phyloP scores from a whole-genome alignment of 495 filamentous ascomycete species.

The Neohortaea acidophila region DNA sequence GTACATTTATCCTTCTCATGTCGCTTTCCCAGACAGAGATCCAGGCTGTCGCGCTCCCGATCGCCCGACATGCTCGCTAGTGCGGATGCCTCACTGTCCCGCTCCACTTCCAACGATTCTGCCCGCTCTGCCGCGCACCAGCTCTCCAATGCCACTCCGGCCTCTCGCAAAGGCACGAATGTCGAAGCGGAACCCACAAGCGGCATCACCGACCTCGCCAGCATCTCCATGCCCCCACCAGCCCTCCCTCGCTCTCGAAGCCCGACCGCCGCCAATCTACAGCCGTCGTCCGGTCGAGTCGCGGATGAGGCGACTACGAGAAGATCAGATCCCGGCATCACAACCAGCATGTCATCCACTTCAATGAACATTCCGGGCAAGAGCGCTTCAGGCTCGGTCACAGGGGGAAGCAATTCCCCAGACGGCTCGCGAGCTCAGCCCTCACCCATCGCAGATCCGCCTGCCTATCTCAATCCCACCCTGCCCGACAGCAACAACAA shows the following conservation, averaged over 20 bases:
- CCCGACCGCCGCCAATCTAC: neutral
- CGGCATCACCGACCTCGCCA: slow-evolving; percentile 38
- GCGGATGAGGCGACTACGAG: neutral
- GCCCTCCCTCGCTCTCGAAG: no score
- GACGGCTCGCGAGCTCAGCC: no score
- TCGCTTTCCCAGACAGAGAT: no score
- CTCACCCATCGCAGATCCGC: no score
- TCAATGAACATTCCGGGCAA: slow-evolving; percentile 38
- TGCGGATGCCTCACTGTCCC: no score
- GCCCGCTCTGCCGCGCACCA: slow-evolving; percentile 14
- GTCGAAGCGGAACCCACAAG: slow-evolving; percentile 36
- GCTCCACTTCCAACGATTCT: slow-evolving; percentile 25
- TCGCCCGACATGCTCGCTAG: no score
- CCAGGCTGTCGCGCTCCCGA: no score
- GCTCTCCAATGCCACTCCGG: slow-evolving; percentile 13
- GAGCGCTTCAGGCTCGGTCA: slow-evolving; percentile 30
- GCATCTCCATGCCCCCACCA: slow-evolving; percentile 46
- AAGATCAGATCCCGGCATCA: slow-evolving; percentile 24
- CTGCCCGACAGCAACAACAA: slow-evolving; percentile 1
- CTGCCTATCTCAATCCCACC: no score
- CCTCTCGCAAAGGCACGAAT: slow-evolving; percentile 37
- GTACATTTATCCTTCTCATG: no score
- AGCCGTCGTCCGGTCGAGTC: neutral
- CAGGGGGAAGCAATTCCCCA: no score
- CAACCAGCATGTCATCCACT: slow-evolving; percentile 48